Conservation (phyloP, 176 grass and related monocot genomes). For the Oryza meridionalis region DNA sequence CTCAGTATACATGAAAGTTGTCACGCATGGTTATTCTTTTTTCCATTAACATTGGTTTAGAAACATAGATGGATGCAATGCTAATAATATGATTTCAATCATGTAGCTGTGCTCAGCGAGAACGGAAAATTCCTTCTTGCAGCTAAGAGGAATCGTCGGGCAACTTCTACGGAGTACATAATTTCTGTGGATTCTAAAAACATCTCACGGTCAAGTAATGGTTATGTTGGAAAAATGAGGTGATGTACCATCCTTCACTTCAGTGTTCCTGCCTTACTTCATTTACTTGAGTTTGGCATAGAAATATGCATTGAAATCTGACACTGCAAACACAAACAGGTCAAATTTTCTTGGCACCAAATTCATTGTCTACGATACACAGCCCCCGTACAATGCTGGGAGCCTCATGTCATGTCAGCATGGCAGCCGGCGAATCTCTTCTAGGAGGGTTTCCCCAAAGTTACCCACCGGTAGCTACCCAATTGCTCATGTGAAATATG, state of each 20-base stretch:
- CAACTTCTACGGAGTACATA: constrained; percentile 82
- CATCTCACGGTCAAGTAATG: constrained; percentile 76
- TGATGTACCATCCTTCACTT: constrained; percentile 35
- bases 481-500: constrained; percentile 71
- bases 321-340: constrained; percentile 53
- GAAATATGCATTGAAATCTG: constrained; percentile 27
- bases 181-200: constrained; percentile 82
- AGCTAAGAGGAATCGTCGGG: constrained; percentile 74
- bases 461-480: constrained; percentile 69
- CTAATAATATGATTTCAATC: constrained; percentile 19
- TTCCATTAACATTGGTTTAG: not conserved
- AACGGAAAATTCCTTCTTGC: constrained; percentile 83
- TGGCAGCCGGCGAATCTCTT: constrained; percentile 46
- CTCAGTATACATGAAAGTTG: constrained; percentile 9
- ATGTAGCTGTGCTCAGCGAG: constrained; percentile 81
- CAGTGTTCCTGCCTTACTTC: constrained; percentile 30
- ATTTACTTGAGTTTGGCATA: not conserved
- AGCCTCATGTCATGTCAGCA: constrained; percentile 40
- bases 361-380: constrained; percentile 71
- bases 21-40: constrained; percentile 3
- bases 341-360: constrained; percentile 92
- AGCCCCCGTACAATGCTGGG: constrained; percentile 55
- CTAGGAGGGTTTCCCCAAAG: constrained; percentile 86
- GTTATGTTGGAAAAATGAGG: constrained; percentile 91
- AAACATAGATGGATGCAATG: constrained; percentile 17